phyloP scores from a whole-genome alignment of 2,329 filamentous ascomycete species.

The Fusarium oligoseptatum region DNA sequence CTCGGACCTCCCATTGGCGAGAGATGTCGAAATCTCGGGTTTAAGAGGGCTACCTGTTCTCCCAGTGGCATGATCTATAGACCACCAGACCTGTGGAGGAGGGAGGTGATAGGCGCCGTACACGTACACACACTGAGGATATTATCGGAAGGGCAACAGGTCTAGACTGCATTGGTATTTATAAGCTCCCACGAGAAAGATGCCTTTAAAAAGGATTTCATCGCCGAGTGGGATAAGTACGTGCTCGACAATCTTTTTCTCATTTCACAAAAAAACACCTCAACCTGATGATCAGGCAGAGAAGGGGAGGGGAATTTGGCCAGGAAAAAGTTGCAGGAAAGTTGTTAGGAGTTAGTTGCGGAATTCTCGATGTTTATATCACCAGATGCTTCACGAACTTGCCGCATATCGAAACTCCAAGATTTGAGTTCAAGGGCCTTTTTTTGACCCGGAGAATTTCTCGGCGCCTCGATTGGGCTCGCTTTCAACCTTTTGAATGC shows the following conservation, averaged over 20 bases:
- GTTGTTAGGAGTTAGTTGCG: background rate
- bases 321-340: background rate
- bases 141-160: background rate
- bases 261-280: background rate
- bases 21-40: slow-evolving; percentile 13
- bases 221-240: slow-evolving; percentile 22
- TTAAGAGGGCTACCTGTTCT: background rate
- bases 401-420: background rate
- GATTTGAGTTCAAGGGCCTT: background rate
- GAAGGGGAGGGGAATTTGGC: background rate
- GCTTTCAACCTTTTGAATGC: background rate
- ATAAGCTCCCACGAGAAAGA: background rate
- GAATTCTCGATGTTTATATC: background rate
- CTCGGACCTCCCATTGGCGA: slow-evolving; percentile 8
- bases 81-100: background rate
- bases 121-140: background rate
- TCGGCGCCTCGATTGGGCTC: background rate
- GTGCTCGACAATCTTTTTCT: background rate
- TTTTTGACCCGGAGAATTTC: background rate
- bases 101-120: slow-evolving; percentile 1
- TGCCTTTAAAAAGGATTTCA: background rate
- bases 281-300: background rate
- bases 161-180: background rate
- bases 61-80: slow-evolving; percentile 10
- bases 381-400: background rate